Evolutionary conservation across 306 rosid genomes (phyloP).

Genomic region (Castanospermum australe): DNA sequence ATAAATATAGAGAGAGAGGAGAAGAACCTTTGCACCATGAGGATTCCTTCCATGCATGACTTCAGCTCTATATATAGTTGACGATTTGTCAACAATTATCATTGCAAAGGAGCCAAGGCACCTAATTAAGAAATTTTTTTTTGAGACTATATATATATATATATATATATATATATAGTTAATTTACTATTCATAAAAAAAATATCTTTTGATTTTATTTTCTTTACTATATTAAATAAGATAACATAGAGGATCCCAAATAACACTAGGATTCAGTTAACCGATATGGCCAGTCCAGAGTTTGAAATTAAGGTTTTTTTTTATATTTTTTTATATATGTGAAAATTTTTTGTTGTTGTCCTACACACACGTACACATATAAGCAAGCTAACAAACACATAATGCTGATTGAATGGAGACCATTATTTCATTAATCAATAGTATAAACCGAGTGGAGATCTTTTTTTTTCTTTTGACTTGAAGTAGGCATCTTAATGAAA

Average conservation of each 20-base stretch:
- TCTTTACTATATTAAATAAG: too few relatives aligned
- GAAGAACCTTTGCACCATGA: not conserved
- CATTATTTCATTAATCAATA: not conserved
- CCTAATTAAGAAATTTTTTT: not conserved
- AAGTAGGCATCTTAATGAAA: not conserved
- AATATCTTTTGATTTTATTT: too few relatives aligned
- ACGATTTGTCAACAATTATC: slow-evolving; percentile 11
- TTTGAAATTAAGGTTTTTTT: not conserved
- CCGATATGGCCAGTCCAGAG: not conserved
- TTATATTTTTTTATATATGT: too few relatives aligned
- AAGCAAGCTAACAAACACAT: too few relatives aligned
- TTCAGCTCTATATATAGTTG: not conserved
- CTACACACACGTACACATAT: too few relatives aligned
- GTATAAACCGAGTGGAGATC: not conserved
- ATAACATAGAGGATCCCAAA: too few relatives aligned
- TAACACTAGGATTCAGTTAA: too few relatives aligned
- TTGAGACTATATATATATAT: not conserved
- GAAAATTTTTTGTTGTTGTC: too few relatives aligned
- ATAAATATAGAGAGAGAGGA: not conserved
- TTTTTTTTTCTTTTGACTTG: too few relatives aligned
- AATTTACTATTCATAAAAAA: too few relatives aligned
- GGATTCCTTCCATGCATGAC: not conserved
- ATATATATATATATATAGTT: too few relatives aligned
- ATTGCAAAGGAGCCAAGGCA: not conserved
- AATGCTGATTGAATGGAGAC: not conserved